A percentile compares a stretch with the other conserved stretches of the same genome.
Conservation (phyloP, 257 asterid species). For the Nicotiana noctiflora region DNA sequence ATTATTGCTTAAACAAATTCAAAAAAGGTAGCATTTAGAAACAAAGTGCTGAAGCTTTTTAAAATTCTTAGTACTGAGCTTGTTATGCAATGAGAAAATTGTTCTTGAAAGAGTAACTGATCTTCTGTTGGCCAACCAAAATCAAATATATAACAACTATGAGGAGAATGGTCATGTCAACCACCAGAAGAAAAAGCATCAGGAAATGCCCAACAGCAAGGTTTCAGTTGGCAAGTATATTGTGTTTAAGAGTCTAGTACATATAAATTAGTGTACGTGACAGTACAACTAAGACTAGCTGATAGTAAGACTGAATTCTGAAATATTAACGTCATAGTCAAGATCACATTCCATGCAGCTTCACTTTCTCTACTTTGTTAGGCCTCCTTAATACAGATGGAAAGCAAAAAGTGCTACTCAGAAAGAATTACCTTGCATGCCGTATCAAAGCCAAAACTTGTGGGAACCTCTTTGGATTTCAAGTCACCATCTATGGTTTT, state of each 20-base stretch:
- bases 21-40: background rate
- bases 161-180: background rate
- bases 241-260: background rate
- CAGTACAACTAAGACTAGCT: background rate
- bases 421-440: conserved; percentile 84
- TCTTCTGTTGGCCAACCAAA: background rate
- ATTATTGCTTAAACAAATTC: background rate
- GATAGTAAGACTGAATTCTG: background rate
- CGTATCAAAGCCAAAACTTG: conserved; percentile 96
- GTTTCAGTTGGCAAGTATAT: background rate
- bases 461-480: conserved; percentile 89
- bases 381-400: background rate
- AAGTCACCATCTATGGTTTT: conserved; percentile 98
- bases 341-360: background rate
- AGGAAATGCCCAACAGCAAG: background rate
- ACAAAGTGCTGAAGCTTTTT: background rate
- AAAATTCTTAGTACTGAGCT: background rate
- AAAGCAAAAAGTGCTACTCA: background rate
- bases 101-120: background rate
- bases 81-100: background rate
- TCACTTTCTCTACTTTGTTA: background rate
- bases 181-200: background rate
- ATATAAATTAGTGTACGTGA: background rate
- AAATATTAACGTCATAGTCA: background rate
- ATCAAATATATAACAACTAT: background rate